Conservation (phyloP, 2,329 filamentous ascomycete genomes). For the Samsoniella hepiali region DNA sequence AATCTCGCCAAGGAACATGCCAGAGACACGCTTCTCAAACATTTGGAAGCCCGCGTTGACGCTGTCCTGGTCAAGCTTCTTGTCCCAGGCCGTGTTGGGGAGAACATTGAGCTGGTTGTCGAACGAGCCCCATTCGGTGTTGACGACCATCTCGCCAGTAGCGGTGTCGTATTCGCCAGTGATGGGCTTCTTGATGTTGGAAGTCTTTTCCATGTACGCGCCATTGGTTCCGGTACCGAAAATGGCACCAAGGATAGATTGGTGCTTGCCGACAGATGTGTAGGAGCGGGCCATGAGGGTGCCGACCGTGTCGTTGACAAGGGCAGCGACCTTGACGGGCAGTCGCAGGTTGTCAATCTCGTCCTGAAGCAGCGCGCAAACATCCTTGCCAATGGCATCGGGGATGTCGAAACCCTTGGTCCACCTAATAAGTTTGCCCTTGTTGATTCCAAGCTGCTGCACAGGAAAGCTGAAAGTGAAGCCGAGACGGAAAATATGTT, state of each 20-base stretch:
- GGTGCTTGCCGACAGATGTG: constrained; percentile 81
- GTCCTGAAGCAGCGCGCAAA: constrained; percentile 81
- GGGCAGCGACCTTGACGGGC: constrained; percentile 88
- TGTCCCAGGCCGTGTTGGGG: constrained; percentile 81
- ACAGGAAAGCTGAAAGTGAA: constrained; percentile 99
- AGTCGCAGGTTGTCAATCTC: constrained; percentile 85
- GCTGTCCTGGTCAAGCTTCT: constrained; percentile 71
- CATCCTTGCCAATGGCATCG: constrained; percentile 92
- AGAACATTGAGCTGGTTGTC: constrained; percentile 89
- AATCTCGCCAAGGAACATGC: constrained; percentile 97
- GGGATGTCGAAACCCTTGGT: constrained; percentile 97
- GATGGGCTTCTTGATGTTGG: constrained; percentile 76
- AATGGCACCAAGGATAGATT: constrained; percentile 89
- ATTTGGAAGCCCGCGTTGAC: constrained; percentile 94
- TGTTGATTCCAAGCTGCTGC: constrained; percentile 91
- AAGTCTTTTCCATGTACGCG: constrained; percentile 90
- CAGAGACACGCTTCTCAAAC: constrained; percentile 97
- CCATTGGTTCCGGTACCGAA: constrained; percentile 98
- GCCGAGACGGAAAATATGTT: constrained; percentile 87
- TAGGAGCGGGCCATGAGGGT: constrained; percentile 98
- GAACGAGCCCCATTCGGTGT: constrained; percentile 98
- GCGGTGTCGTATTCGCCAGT: constrained; percentile 69
- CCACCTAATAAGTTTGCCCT: constrained; percentile 91
- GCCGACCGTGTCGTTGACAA: constrained; percentile 97
- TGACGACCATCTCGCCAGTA: constrained; percentile 94